Base-by-base conservation (phyloP, 2,329 filamentous ascomycete genomes). In the Colletotrichum lindemuthianum region DNA sequence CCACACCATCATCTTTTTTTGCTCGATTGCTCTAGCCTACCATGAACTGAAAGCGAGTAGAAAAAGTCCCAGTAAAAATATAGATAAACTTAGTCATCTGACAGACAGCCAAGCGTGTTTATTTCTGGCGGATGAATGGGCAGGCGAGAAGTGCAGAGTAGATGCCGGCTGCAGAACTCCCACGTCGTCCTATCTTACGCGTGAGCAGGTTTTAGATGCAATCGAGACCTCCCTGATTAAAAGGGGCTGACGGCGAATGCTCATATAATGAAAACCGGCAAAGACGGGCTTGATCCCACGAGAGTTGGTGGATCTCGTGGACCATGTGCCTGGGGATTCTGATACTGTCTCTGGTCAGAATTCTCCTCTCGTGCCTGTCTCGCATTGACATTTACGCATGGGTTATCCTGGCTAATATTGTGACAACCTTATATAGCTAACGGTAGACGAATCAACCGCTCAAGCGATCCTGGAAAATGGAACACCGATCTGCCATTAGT, bases 201-300 rank as follows among this genome's bases (percentile, higher is more conserved):
- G 6, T 53, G 60, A 60, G 60, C 60, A 64, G 24, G 60, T 64
- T 64, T 64, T 59, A 60, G n/a, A 33, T 39, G 24, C 5, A 37
- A 8, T 33, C 50, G 56, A 53, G 56, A 43, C 60, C 34, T 47
- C n/a, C 34, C 24, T 40, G 41, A 32, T 41, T n/a, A 13, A 24
- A 33, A 50, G 47, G 54, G 36, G 45, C 36, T 45, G 9, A 41
- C 11, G 24, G 8, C 33, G 12, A 36, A 36, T 13, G 55, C 10
- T 53, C 57, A 64, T 64, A 34, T 60, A 64, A 56, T 33, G 32
- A 54, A 64, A 64, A 60, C 60, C 44, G 44, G 57, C 49, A 16
- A 36, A 44, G 49, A 55, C 55, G 49, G 50, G 60, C 37, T 45
- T 41, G 32, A 34, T 33, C 37, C n/a, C 43, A 33, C 40, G 49